Base-by-base conservation (phyloP, 441 rosid species). In the Gossypium davidsonii region DNA sequence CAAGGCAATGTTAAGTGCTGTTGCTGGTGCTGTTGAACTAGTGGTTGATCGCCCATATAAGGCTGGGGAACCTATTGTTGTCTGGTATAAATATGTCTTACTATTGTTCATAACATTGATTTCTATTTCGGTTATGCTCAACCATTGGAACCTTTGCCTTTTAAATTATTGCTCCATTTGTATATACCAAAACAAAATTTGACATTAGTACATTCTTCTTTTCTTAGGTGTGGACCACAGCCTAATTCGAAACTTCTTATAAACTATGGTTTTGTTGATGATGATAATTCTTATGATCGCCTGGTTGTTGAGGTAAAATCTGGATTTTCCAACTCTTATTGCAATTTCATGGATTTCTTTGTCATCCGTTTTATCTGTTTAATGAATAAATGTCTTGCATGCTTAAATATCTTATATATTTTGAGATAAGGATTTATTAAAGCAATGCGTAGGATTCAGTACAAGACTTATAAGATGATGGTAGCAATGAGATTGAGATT, bases 191-290 rank as follows among this genome's bases (percentile, higher is more conserved):
- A 59, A 26, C 49, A 9, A 73, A 73, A 61, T 53, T 72, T 68
- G 61, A 56, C 57, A 46, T 73, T 56, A 46, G 57, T 61, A 6
- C 37, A 31, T 39, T 20, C 44, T 59, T 75, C 21, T 59, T 49
- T 73, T 72, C 75, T 69, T 49, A 93, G 98, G 98, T 94, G 98
- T 85, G 98, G 98, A 57, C 98, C 98, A 49, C 97, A 94, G 71
- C 95, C 98, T 70, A 94, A 94, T 78, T 83, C 97, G 23, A 94
- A 84, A 73, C 74, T 94, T 91, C 98, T 94, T 83, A 80, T 94
- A 76, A 94, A 94, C 82, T 94, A 94, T 67, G 98, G 98, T 63
- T 91, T 94, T 71, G 90, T 94, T 81, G 98, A 94, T 79, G 97
- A 91, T 82, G 97, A 91, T 77, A 94, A 90, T 84, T 77, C 86